A percentile compares a stretch with the other conserved stretches of the same genome.
phyloP scores from a whole-genome alignment of 2,329 filamentous ascomycete genomes.

The Ceratocystis diversiconidia region DNA sequence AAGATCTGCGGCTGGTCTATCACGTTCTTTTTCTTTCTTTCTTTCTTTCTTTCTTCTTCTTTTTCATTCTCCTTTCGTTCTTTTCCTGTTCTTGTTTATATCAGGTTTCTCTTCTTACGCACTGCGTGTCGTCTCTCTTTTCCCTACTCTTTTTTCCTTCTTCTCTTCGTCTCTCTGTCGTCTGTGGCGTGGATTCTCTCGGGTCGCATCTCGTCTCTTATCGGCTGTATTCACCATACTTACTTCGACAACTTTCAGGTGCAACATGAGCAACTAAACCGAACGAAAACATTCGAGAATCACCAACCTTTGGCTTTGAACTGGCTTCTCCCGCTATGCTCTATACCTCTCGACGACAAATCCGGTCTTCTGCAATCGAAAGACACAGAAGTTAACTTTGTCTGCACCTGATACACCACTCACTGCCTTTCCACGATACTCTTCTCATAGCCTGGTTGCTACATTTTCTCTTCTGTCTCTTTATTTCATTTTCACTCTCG shows the following conservation, averaged over 20 bases:
- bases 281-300: not conserved
- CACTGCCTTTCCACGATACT: not conserved
- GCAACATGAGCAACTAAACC: not conserved
- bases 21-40: not conserved
- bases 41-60: conserved; percentile 1
- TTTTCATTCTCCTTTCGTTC: not conserved
- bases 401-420: not conserved
- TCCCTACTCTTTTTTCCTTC: not conserved
- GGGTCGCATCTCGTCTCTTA: not conserved
- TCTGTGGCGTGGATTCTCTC: conserved; percentile 1
- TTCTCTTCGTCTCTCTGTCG: not conserved
- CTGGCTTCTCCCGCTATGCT: not conserved
- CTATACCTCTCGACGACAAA: not conserved
- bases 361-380: not conserved
- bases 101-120: not conserved
- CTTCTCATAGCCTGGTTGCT: conserved; percentile 14
- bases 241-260: conserved; percentile 2
- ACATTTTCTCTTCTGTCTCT: not conserved
- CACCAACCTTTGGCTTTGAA: not conserved
- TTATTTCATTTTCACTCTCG: not conserved
- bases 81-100: not conserved
- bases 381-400: not conserved
- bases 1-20: not conserved
- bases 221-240: not conserved
- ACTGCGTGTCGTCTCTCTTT: not conserved